phyloP scores from a whole-genome alignment of 306 rosid genomes.

The Bauhinia variegata region DNA sequence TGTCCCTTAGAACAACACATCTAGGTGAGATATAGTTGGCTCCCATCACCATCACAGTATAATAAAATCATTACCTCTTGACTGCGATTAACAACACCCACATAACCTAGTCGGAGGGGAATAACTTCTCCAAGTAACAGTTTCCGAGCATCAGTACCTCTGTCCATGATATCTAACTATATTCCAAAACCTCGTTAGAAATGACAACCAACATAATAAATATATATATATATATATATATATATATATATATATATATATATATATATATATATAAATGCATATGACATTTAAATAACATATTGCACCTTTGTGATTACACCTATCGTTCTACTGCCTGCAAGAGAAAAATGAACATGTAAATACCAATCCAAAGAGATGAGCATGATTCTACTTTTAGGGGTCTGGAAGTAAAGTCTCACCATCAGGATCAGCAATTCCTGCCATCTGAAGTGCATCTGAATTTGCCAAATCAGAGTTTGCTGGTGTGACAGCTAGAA shows the following conservation, averaged over 20 bases:
- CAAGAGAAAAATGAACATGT: conserved; percentile 33
- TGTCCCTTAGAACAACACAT: no score
- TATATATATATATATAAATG: no score
- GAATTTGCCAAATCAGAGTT: conserved; percentile 98
- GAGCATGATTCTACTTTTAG: conserved; percentile 18
- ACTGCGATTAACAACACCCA: conserved; percentile 97
- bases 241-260: no score
- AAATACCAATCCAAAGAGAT: conserved; percentile 7
- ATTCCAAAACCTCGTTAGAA: conserved; percentile 43
- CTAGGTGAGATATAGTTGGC: no score
- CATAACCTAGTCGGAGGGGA: conserved; percentile 94
- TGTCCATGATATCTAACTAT: conserved; percentile 98
- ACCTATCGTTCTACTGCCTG: conserved; percentile 96
- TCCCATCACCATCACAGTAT: no score
- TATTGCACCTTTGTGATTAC: conserved; percentile 84
- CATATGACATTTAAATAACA: background rate
- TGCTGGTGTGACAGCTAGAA: conserved; percentile 96
- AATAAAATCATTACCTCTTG: conserved; percentile 78
- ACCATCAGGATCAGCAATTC: conserved; percentile 99
- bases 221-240: no score
- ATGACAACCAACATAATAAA: conserved; percentile 29
- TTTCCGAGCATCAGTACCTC: conserved; percentile 99
- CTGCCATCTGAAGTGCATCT: conserved; percentile 99
- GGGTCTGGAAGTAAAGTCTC: conserved; percentile 37
- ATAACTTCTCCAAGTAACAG: conserved; percentile 95